phyloP scores from a whole-genome alignment of 768 basidiomycete genomes.

The Collybia sordida region DNA sequence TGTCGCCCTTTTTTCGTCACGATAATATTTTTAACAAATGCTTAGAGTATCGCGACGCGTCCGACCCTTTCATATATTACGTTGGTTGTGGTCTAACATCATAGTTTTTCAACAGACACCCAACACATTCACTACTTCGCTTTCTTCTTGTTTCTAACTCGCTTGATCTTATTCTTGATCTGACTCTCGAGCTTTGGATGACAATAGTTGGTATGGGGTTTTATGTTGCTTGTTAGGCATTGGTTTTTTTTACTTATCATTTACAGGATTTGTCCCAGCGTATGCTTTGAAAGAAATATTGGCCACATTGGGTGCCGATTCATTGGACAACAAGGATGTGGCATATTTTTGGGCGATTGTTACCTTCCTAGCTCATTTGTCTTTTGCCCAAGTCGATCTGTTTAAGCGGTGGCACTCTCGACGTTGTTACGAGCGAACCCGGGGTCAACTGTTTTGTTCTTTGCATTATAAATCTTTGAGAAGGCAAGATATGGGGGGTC shows the following conservation, averaged over 20 bases:
- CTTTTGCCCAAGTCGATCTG: conserved; percentile 66
- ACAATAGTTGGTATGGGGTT: conserved; percentile 45
- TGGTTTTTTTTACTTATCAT: neutral
- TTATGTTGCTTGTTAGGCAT: too few species aligned
- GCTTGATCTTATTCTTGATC: conserved; percentile 62
- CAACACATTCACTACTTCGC: conserved; percentile 55
- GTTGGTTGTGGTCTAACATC: neutral
- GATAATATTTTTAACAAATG: conserved; percentile 67
- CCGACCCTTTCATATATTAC: conserved; percentile 8
- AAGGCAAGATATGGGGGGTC: conserved; percentile 55
- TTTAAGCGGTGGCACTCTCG: conserved; percentile 67
- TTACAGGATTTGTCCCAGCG: conserved; percentile 63
- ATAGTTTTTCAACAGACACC: conserved; percentile 35
- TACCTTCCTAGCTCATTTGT: conserved; percentile 61
- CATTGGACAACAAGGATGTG: conserved; percentile 35
- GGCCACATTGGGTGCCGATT: conserved; percentile 42
- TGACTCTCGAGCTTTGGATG: conserved; percentile 59
- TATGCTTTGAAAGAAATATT: conserved; percentile 67
- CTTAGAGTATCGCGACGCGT: conserved; percentile 49
- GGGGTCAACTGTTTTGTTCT: conserved; percentile 70
- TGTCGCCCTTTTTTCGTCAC: conserved; percentile 69
- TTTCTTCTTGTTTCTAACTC: conserved; percentile 72
- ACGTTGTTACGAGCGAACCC: conserved; percentile 68
- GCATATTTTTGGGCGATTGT: conserved; percentile 62
- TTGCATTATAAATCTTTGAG: conserved; percentile 70